Evolutionary conservation across 2,329 filamentous ascomycete genomes (phyloP).

Genomic region (Xylariaceae sp.): DNA sequence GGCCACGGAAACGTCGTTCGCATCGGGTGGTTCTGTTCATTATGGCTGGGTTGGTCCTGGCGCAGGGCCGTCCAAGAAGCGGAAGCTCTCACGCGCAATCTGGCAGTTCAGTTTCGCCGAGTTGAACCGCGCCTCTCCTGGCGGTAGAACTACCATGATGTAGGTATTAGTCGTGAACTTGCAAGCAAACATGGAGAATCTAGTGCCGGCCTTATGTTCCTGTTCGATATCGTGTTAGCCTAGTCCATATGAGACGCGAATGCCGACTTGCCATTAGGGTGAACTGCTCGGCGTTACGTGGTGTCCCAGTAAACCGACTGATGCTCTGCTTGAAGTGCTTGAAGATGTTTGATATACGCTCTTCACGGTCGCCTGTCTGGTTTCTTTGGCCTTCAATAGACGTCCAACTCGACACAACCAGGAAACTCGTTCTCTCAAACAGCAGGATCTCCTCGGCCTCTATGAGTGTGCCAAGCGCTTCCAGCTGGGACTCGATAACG

Average conservation of each 20-base stretch:
- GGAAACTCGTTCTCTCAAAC: slow-evolving; percentile 92
- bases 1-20: neutral
- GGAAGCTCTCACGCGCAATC: slow-evolving; percentile 78
- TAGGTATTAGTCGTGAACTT: slow-evolving; percentile 98
- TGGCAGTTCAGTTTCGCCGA: slow-evolving; percentile 84
- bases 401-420: slow-evolving; percentile 91
- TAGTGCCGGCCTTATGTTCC: slow-evolving; percentile 68
- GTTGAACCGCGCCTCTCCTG: slow-evolving; percentile 87
- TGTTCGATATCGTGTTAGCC: slow-evolving; percentile 17
- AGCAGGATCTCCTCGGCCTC: slow-evolving; percentile 90
- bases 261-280: slow-evolving; percentile 51
- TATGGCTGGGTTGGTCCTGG: slow-evolving; percentile 20
- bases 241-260: neutral
- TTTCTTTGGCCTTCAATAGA: slow-evolving; percentile 70
- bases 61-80: slow-evolving; percentile 54
- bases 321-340: slow-evolving; percentile 94
- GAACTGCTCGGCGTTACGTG: slow-evolving; percentile 77
- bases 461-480: slow-evolving; percentile 75
- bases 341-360: slow-evolving; percentile 92
- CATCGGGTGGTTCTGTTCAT: neutral
- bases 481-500: slow-evolving; percentile 81
- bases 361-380: slow-evolving; percentile 86
- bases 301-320: slow-evolving; percentile 70
- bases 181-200: slow-evolving; percentile 90
- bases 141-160: slow-evolving; percentile 84